These are phyloP conservation scores for Lenzites betulinus DNA, from an alignment of 768 basidiomycete genomes.

Conservation along the genomic window DNA sequence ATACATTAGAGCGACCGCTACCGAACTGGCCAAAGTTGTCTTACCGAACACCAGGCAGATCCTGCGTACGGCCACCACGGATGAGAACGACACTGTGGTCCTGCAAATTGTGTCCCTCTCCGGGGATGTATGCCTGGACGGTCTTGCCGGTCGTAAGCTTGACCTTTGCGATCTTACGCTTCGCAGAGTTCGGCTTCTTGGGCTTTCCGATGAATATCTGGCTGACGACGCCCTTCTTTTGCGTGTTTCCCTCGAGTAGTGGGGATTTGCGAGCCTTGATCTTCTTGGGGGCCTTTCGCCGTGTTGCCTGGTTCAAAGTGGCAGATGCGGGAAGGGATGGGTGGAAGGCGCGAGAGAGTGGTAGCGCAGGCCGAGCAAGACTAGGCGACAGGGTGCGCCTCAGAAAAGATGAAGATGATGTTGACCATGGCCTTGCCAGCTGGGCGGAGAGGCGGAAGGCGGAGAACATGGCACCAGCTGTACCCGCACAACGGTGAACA, in stretches of 20 bases:
- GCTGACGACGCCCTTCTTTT: conserved; percentile 91
- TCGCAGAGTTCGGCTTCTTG: conserved; percentile 98
- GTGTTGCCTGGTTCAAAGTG: conserved; percentile 89
- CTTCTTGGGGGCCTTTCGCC: conserved; percentile 59
- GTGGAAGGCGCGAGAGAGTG: conserved; percentile 58
- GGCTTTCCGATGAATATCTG: conserved; percentile 81
- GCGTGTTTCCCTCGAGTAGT: conserved; percentile 75
- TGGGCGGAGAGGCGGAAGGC: conserved; percentile 21
- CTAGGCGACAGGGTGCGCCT: conserved; percentile 10
- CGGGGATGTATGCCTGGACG: conserved; percentile 92
- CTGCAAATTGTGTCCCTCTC: conserved; percentile 97
- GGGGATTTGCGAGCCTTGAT: conserved; percentile 67
- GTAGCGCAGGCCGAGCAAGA: not conserved
- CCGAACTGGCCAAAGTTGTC: conserved; percentile 24
- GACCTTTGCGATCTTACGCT: conserved; percentile 94
- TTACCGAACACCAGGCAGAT: conserved; percentile 96
- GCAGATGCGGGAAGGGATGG: conserved; percentile 55
- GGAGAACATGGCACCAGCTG: conserved; percentile 31
- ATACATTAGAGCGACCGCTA: not conserved
- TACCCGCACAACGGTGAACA: too few relatives aligned
- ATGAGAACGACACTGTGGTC: conserved; percentile 96
- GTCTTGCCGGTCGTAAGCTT: conserved; percentile 89
- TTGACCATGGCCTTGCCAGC: conserved; percentile 15
- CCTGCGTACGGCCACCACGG: conserved; percentile 94
- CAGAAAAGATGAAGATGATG: conserved; percentile 9